Evolutionary conservation across 768 basidiomycete species (phyloP).

Genomic region (Coprinopsis marcescibilis): DNA sequence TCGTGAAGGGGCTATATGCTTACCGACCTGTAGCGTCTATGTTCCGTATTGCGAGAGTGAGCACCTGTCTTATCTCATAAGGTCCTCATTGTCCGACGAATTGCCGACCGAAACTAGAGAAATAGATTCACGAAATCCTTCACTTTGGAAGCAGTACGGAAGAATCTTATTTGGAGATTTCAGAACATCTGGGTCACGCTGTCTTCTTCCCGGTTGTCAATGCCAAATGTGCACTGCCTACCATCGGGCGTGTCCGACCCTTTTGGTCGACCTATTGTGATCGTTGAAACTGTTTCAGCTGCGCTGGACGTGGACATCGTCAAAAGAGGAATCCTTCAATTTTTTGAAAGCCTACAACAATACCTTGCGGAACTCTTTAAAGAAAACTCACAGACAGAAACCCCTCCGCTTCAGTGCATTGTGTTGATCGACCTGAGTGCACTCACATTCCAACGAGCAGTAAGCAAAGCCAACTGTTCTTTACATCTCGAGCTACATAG

Average conservation of each 20-base stretch:
- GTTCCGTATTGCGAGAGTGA: constrained; percentile 60
- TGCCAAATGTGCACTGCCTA: constrained; percentile 46
- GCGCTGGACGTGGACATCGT: constrained; percentile 30
- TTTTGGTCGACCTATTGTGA: constrained; percentile 58
- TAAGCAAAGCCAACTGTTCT: constrained; percentile 31
- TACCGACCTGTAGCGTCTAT: constrained; percentile 38
- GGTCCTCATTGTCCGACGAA: constrained; percentile 5
- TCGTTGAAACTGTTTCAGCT: constrained; percentile 43
- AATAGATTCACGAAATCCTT: constrained; percentile 62
- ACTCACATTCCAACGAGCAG: constrained; percentile 50
- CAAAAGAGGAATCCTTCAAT: constrained; percentile 39
- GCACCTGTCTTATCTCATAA: constrained; percentile 22
- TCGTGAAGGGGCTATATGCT: constrained; percentile 11
- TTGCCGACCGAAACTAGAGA: constrained; percentile 36
- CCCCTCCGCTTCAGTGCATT: constrained; percentile 58
- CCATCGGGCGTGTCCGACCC: constrained; percentile 48
- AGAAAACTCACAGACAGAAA: constrained; percentile 24
- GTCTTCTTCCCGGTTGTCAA: constrained; percentile 19
- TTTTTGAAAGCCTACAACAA: constrained; percentile 52
- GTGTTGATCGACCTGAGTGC: constrained; percentile 59
- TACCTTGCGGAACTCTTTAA: constrained; percentile 45
- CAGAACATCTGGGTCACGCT: constrained; percentile 35
- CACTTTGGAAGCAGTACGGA: constrained; percentile 51
- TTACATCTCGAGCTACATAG: constrained; percentile 1
- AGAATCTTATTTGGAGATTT: constrained; percentile 54